These are phyloP conservation scores for Penicillium sclerotiorum DNA, from an alignment of 2,329 filamentous ascomycete genomes.

Conservation along the genomic window DNA sequence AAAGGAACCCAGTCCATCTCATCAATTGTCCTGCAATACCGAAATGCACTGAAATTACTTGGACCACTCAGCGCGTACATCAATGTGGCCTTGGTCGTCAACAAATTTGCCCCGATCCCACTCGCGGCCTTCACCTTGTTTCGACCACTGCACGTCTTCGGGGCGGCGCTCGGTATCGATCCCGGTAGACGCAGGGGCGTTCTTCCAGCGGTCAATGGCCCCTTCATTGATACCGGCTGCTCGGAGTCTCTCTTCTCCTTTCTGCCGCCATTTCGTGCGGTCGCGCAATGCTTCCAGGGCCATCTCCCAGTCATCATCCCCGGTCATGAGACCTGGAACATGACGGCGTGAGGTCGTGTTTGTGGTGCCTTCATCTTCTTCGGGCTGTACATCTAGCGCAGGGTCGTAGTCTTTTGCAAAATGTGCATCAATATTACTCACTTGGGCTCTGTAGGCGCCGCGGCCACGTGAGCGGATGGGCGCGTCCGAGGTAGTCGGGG, in stretches of 20 bases:
- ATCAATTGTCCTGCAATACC: too few species aligned
- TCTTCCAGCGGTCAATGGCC: conserved; percentile 73
- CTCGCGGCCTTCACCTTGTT: conserved; percentile 65
- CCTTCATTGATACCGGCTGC: conserved; percentile 77
- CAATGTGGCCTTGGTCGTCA: conserved; percentile 57
- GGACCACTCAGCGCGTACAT: conserved; percentile 54
- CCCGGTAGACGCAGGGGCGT: conserved; percentile 59
- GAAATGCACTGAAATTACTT: too few species aligned
- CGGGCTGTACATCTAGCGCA: conserved; percentile 42
- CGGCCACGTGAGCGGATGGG: conserved; percentile 66
- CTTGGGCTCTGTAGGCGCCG: conserved; percentile 62
- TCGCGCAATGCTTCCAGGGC: conserved; percentile 77
- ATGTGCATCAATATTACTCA: conserved; percentile 73
- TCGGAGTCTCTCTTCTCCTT: conserved; percentile 74
- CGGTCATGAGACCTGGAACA: conserved; percentile 47
- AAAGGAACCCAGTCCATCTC: too few species aligned
- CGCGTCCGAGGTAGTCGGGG: conserved; percentile 46
- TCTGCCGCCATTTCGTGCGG: conserved; percentile 74
- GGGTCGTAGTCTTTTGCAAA: conserved; percentile 71
- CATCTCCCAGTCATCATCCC: conserved; percentile 74
- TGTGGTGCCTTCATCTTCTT: conserved; percentile 58
- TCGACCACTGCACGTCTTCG: conserved; percentile 72
- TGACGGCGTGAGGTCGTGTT: conserved; percentile 53
- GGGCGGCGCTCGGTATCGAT: conserved; percentile 59
- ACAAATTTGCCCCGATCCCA: conserved; percentile 60